Evolutionary conservation across 257 asterid genomes (phyloP).

Genomic region (Nicotiana otophora): DNA sequence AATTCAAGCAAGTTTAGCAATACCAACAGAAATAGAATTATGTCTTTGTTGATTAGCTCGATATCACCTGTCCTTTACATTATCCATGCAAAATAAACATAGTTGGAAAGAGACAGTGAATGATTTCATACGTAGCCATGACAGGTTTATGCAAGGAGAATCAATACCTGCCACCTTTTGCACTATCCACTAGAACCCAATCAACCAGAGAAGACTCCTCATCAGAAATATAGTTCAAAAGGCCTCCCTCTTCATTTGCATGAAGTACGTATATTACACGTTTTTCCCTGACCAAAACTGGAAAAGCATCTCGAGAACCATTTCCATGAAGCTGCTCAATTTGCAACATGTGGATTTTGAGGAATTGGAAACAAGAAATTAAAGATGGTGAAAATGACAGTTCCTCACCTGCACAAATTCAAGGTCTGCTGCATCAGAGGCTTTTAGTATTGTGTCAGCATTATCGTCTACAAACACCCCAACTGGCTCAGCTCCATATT

Average conservation of each 20-base stretch:
- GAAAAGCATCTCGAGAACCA: constrained; percentile 74
- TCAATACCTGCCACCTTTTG: constrained; percentile 83
- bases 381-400: constrained; percentile 4
- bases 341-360: constrained; percentile 3
- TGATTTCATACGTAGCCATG: not conserved
- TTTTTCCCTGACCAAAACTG: constrained; percentile 40
- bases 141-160: not conserved
- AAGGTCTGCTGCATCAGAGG: constrained; percentile 65
- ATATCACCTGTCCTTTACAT: no score
- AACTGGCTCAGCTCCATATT: constrained; percentile 77
- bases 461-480: constrained; percentile 93
- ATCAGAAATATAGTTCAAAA: constrained; percentile 61
- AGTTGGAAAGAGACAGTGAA: not conserved
- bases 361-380: constrained; percentile 11
- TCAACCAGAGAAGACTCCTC: constrained; percentile 74
- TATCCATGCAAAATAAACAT: no score
- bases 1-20: not conserved
- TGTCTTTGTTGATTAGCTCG: not conserved
- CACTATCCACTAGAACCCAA: constrained; percentile 94
- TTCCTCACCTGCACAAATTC: constrained; percentile 77
- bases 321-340: constrained; percentile 78
- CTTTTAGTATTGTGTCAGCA: constrained; percentile 64
- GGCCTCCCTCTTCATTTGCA: constrained; percentile 63
- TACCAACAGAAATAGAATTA: not conserved
- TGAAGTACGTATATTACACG: constrained; percentile 75